Evolutionary conservation across 2,329 filamentous ascomycete genomes (phyloP).

Genomic region (Didymella lethalis): DNA sequence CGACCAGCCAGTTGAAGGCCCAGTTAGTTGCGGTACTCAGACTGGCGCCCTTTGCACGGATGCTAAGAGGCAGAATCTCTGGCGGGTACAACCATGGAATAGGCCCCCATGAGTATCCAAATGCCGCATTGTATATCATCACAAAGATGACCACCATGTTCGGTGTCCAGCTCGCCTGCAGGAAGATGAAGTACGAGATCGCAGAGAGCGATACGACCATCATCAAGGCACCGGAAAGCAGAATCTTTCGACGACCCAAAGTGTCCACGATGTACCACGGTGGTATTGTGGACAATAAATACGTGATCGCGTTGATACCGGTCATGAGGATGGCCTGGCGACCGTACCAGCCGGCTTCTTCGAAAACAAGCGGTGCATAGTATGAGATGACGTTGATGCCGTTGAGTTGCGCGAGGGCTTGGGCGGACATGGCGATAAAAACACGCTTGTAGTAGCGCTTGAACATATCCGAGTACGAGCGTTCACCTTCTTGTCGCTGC

Average conservation of each 20-base stretch:
- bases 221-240: conserved; percentile 85
- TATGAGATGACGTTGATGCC: conserved; percentile 99
- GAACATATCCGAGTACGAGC: conserved; percentile 94
- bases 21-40: conserved; percentile 96
- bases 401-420: conserved; percentile 93
- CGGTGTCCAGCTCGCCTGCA: conserved; percentile 80
- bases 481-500: conserved; percentile 92
- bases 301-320: conserved; percentile 91
- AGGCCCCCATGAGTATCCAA: conserved; percentile 96
- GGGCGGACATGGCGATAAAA: conserved; percentile 98
- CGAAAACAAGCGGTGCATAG: conserved; percentile 95
- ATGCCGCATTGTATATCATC: conserved; percentile 98
- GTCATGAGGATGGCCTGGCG: conserved; percentile 95
- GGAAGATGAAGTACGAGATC: conserved; percentile 95
- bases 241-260: conserved; percentile 87
- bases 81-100: conserved; percentile 98
- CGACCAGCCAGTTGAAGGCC: conserved; percentile 98
- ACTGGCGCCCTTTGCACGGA: conserved; percentile 95
- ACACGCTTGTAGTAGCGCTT: conserved; percentile 88
- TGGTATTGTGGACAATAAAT: conserved; percentile 89
- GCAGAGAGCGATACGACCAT: conserved; percentile 88
- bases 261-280: conserved; percentile 97
- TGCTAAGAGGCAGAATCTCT: conserved; percentile 97
- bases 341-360: conserved; percentile 94
- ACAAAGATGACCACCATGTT: conserved; percentile 90